These are phyloP conservation scores for Suillus cothurnatus DNA, from an alignment of 768 basidiomycete species.

Conservation along the genomic window DNA sequence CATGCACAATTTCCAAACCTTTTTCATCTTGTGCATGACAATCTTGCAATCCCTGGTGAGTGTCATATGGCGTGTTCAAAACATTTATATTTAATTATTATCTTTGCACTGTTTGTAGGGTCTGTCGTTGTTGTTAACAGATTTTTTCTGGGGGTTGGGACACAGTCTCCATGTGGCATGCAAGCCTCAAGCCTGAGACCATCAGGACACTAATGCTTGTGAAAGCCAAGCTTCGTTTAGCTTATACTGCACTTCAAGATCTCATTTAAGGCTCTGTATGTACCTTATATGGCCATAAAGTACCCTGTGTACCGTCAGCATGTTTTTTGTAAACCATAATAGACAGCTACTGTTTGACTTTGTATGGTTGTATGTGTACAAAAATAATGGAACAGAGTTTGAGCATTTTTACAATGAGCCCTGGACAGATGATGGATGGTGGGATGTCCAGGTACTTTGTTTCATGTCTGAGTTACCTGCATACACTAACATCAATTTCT, in stretches of 20 bases:
- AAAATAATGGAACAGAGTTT: constrained; percentile 27
- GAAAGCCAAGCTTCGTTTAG: neutral
- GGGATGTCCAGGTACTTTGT: constrained; percentile 37
- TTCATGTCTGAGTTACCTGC: neutral
- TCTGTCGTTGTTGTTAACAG: neutral
- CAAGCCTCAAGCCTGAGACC: constrained; percentile 1
- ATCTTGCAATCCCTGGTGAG: too few species aligned
- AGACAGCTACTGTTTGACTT: neutral
- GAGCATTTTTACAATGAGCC: constrained; percentile 36
- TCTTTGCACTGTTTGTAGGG: neutral
- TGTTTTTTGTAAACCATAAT: neutral
- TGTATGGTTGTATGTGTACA: constrained; percentile 14
- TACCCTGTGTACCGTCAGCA: neutral
- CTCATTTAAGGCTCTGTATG: neutral
- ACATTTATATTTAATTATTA: neutral
- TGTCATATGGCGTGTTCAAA: neutral
- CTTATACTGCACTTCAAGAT: neutral
- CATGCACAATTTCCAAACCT: too few species aligned
- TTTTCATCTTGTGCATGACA: too few species aligned
- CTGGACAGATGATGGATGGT: constrained; percentile 38
- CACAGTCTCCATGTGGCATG: neutral
- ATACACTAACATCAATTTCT: neutral
- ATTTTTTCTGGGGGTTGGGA: neutral
- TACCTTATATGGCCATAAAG: neutral
- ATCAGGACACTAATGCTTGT: neutral